These are phyloP conservation scores for Psilocybe mexicana DNA, from an alignment of 1,284 basidiomycete species.

Conservation along the genomic window DNA sequence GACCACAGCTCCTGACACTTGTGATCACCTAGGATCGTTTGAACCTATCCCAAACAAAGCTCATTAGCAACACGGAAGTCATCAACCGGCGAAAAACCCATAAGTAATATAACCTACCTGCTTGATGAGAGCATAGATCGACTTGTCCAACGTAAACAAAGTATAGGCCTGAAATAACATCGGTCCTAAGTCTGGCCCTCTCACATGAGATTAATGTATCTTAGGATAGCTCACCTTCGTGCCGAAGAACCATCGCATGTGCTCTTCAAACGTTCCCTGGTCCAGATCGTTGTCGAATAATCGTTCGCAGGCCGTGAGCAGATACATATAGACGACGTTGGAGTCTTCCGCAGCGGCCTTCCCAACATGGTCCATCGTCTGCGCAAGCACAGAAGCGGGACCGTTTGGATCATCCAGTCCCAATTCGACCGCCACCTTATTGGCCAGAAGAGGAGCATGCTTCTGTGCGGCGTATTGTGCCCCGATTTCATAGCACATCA, in stretches of 20 bases:
- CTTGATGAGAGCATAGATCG: constrained; percentile 86
- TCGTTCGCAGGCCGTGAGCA: constrained; percentile 92
- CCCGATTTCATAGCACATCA: constrained; percentile 84
- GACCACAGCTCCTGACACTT: constrained; percentile 76
- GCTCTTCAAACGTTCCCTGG: constrained; percentile 89
- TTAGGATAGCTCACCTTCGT: constrained; percentile 68
- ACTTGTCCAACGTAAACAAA: constrained; percentile 90
- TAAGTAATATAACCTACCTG: constrained; percentile 55
- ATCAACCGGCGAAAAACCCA: not conserved
- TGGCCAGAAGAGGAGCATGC: constrained; percentile 60
- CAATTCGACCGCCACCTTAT: constrained; percentile 72
- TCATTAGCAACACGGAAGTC: not conserved
- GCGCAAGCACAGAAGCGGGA: constrained; percentile 62
- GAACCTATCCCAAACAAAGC: constrained; percentile 54
- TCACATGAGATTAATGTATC: constrained; percentile 12
- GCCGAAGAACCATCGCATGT: constrained; percentile 95
- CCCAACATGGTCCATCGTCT: constrained; percentile 59
- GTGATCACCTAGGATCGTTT: constrained; percentile 76
- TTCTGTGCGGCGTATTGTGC: constrained; percentile 59
- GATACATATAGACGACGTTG: constrained; percentile 83
- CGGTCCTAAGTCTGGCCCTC: constrained; percentile 17
- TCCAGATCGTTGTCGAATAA: constrained; percentile 94
- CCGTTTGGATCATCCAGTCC: constrained; percentile 79
- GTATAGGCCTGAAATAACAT: constrained; percentile 68
- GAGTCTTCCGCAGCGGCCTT: constrained; percentile 40